A percentile compares a stretch with the other conserved stretches of the same genome.
phyloP scores from a whole-genome alignment of 139 green algal species.

The Volvox africanus region DNA sequence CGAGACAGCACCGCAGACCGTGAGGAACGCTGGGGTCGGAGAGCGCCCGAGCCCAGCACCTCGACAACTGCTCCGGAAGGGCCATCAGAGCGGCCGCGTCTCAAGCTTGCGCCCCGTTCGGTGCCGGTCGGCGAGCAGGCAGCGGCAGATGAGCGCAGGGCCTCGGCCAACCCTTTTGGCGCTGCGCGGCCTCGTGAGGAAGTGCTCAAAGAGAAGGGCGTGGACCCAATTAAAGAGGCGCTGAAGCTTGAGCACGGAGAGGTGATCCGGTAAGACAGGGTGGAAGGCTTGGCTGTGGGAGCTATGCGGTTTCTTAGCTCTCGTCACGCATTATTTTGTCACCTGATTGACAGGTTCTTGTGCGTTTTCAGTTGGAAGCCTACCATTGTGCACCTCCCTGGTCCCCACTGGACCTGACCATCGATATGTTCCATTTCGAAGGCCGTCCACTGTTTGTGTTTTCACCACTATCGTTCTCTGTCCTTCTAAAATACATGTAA shows the following conservation, averaged over 20 bases:
- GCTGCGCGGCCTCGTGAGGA: slow-evolving; percentile 89
- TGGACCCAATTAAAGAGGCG: slow-evolving; percentile 80
- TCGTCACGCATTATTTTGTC: no score
- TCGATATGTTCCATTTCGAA: no score
- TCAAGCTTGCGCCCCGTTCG: slow-evolving; percentile 71
- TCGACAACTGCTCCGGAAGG: background rate
- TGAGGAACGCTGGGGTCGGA: slow-evolving; percentile 23
- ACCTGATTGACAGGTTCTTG: no score
- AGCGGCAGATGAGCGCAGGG: slow-evolving; percentile 42
- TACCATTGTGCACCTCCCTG: no score
- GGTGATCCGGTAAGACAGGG: slow-evolving; percentile 55
- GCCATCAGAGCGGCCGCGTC: slow-evolving; percentile 54
- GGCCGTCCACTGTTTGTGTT: no score
- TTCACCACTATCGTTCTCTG: no score
- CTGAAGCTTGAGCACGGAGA: slow-evolving; percentile 72
- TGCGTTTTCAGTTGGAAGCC: no score
- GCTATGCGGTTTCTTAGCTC: no score
- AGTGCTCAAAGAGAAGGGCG: slow-evolving; percentile 90
- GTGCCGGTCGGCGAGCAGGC: background rate
- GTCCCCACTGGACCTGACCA: no score
- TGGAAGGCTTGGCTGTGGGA: no score
- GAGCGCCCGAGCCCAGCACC: background rate
- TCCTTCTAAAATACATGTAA: no score
- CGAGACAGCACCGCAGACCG: background rate
- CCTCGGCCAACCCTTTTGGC: slow-evolving; percentile 83